Evolutionary conservation across 208 protist species (phyloP).

Genomic region (Leishmania tarentolae): DNA sequence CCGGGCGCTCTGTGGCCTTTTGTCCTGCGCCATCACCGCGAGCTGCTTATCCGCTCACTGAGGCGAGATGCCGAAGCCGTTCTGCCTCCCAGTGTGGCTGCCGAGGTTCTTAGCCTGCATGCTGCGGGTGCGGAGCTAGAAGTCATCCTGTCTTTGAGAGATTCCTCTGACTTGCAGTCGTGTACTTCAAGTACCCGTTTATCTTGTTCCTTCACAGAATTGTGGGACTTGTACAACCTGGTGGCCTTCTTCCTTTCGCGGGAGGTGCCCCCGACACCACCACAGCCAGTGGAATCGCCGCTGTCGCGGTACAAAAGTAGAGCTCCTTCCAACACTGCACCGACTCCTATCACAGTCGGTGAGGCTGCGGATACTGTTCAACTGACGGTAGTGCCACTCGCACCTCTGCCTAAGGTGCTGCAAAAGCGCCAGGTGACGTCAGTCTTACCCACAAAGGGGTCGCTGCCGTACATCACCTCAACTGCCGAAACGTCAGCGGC

Average conservation of each 20-base stretch:
- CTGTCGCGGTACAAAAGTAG: background rate
- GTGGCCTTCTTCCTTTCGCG: slow-evolving; percentile 11
- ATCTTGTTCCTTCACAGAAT: slow-evolving; percentile 1
- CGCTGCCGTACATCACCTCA: background rate
- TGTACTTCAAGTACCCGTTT: background rate
- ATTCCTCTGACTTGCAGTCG: too few relatives aligned
- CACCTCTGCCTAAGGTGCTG: background rate
- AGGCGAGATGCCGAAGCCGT: slow-evolving; percentile 6
- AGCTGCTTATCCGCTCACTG: slow-evolving; percentile 14
- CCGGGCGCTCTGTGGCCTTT: slow-evolving; percentile 20
- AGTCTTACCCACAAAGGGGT: background rate
- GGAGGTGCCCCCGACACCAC: background rate
- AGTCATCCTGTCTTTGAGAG: slow-evolving; percentile 12
- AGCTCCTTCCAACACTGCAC: background rate
- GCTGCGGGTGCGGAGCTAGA: slow-evolving; percentile 17
- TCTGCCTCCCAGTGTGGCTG: background rate
- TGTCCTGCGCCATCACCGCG: slow-evolving; percentile 12
- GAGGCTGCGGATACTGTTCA: background rate
- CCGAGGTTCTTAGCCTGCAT: slow-evolving; percentile 20
- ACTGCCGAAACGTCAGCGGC: background rate
- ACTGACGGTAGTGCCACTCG: background rate
- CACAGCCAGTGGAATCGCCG: background rate
- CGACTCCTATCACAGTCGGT: background rate
- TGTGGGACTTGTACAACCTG: slow-evolving; percentile 27
- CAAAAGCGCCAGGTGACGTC: background rate